Evolutionary conservation across 1,139 yeast species (phyloP).

Genomic region (Yamadazyma sp.): DNA sequence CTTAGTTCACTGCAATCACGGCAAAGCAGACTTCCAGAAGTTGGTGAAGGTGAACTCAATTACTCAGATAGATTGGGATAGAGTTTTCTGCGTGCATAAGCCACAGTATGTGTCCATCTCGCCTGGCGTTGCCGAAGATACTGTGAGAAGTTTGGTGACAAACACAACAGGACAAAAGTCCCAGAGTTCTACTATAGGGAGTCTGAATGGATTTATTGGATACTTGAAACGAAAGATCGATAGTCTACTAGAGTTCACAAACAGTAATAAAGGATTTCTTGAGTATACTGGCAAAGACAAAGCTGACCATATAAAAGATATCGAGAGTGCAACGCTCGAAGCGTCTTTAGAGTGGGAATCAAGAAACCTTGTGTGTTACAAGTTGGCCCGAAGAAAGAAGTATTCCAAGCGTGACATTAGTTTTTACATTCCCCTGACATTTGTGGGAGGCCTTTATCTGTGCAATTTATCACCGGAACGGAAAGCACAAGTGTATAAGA

Average conservation of each 20-base stretch:
- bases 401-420: slow-evolving; percentile 52
- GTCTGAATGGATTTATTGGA: slow-evolving; percentile 3
- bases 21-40: slow-evolving; percentile 50
- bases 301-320: slow-evolving; percentile 20
- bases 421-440: slow-evolving; percentile 56
- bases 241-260: slow-evolving; percentile 20
- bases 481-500: slow-evolving; percentile 20
- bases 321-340: slow-evolving; percentile 21
- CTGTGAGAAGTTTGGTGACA: slow-evolving; percentile 6
- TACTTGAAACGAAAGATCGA: slow-evolving; percentile 21
- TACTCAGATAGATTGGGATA: slow-evolving; percentile 52
- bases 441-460: slow-evolving; percentile 66
- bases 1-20: slow-evolving; percentile 56
- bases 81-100: slow-evolving; percentile 48
- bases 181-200: not conserved
- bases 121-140: slow-evolving; percentile 2
- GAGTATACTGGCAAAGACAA: slow-evolving; percentile 28
- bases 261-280: slow-evolving; percentile 20
- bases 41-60: slow-evolving; percentile 31
- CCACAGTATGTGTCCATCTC: slow-evolving; percentile 18
- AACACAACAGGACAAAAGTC: not conserved
- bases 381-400: slow-evolving; percentile 62
- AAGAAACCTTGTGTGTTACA: slow-evolving; percentile 49
- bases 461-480: slow-evolving; percentile 39
- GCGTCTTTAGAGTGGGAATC: slow-evolving; percentile 30